Evolutionary conservation across 1,284 basidiomycete species (phyloP), one percentile per base, ranked within the genome.

Genomic region (Pterulicium gracile): DNA sequence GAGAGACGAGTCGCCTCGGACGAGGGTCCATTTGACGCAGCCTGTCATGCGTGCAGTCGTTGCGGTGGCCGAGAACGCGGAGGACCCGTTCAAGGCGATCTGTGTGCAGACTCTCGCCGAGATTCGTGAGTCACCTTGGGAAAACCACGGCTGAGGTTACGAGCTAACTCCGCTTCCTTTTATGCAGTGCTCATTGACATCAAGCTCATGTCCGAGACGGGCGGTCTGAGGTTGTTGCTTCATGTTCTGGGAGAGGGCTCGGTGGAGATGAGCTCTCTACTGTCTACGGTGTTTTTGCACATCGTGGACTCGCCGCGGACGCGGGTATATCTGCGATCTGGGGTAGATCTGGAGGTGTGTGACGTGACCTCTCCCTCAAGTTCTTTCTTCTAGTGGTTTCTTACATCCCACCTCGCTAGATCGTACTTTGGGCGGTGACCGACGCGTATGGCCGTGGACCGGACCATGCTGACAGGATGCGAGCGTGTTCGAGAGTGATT

Each of bases 21-120:
- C 27, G 27, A 55, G 57, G 2, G 67, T 87, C 4, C 81, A 80
- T 20, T 61, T 87, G 45, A 81, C 85, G 0, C 85, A 90, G 51
- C 73, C 83, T 4, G 72, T 96, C 36, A 79, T 95, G 65, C 79
- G 96, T 24, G 85, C 90, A 2, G 66, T 98, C 7, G 82, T 97
- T 43, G 87, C 92, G n/a, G 78, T 95, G 3, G 91, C 93, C 0
- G 94, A 98, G 59, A 88, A 94, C 49, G 70, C 78, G 3, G 95
- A 98, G 51, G 96, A 98, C 58, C 83, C 88, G 1, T 85, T 99
- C 56, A 75, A 84, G 47, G 72, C 77, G 2, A 79, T 95, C 43
- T 91, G 84, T 49, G 73, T 98, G 34, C 84, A 96, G 63, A 98
- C 93, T 0, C 65, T 99, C 42, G 78, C 88, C 0, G 96, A 99